Base-by-base conservation (phyloP, 768 basidiomycete species). In the Tylopilus plumbeoviolaceoides region DNA sequence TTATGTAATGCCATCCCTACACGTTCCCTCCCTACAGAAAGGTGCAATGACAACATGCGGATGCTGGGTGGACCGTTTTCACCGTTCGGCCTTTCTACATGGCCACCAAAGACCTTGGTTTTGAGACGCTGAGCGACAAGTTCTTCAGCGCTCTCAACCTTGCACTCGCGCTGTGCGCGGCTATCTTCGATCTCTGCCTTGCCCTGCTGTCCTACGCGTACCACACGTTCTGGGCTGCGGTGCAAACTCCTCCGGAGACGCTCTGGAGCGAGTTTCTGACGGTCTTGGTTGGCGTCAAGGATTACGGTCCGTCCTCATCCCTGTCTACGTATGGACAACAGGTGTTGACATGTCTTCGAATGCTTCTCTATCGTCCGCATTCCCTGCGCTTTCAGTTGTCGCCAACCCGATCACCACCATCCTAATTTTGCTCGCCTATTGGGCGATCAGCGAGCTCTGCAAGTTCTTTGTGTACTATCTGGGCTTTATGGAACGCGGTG, bases 241-340 rank as follows among this genome's bases (percentile, higher is more conserved):
- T 56, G 0, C 63, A 39, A 18, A 63, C 60, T 0, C 63, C 63
- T 10, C 58, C 65, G n/a, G 62, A 66, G 25, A 12, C 50, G 25
- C 63, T 63, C 20, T 54, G 64, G 12, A 51, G 52, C 47, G 61
- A 50, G 15, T 40, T 64, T 5, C 30, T 23, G 1, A 50, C 52
- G 0, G 56, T 54, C 40, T 23, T 66, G 30, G 48, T 54, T 14
- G 48, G 12, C 35, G 20, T 58, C 48, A 20, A 10, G 41, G 43
- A 54, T 5, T 61, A 61, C 15, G 56, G 64, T 64, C 0, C 45
- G 48, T 50, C n/a, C 30, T 12, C 18, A 8, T 12, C 18, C 15
- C 5, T 17, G 18, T 30, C 3, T 64, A 3, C 58, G 55, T 51
- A 36, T 15, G 7, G 30, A 58, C 12, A 23, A 23, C 23, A 5